These are phyloP conservation scores for Nothomitra cinnamomea DNA, from an alignment of 2,329 filamentous ascomycete genomes.

Conservation along the genomic window DNA sequence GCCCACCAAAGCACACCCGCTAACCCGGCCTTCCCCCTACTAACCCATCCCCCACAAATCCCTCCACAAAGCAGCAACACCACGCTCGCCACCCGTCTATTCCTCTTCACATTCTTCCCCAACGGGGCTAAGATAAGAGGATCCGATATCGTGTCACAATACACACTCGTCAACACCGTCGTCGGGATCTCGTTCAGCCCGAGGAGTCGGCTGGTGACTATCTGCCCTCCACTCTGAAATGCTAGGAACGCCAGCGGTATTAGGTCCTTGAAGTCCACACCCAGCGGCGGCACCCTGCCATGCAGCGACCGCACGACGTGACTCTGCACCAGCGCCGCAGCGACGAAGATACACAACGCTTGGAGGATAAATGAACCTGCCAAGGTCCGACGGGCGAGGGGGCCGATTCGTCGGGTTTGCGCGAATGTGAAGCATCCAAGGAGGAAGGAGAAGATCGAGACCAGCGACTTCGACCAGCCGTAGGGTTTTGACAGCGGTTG, in stretches of 20 bases:
- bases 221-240: constrained; percentile 37
- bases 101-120: constrained; percentile 30
- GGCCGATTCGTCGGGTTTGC: too few relatives aligned
- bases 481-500: constrained; percentile 33
- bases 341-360: constrained; percentile 31
- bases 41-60: constrained; percentile 32
- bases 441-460: constrained; percentile 37
- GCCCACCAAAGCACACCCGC: constrained; percentile 28
- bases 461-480: constrained; percentile 35
- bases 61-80: constrained; percentile 30
- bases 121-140: constrained; percentile 27
- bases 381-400: constrained; percentile 17
- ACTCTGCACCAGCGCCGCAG: constrained; percentile 34
- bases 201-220: constrained; percentile 31
- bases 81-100: constrained; percentile 29
- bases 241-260: constrained; percentile 32
- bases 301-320: constrained; percentile 19
- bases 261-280: constrained; percentile 24
- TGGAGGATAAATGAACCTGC: constrained; percentile 35
- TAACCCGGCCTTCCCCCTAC: constrained; percentile 25
- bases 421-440: constrained; percentile 22
- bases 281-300: constrained; percentile 14
- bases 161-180: constrained; percentile 36
- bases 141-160: constrained; percentile 36
- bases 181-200: constrained; percentile 37